Conservation (phyloP, 2,329 filamentous ascomycete genomes). For the Colletotrichum falcatum region DNA sequence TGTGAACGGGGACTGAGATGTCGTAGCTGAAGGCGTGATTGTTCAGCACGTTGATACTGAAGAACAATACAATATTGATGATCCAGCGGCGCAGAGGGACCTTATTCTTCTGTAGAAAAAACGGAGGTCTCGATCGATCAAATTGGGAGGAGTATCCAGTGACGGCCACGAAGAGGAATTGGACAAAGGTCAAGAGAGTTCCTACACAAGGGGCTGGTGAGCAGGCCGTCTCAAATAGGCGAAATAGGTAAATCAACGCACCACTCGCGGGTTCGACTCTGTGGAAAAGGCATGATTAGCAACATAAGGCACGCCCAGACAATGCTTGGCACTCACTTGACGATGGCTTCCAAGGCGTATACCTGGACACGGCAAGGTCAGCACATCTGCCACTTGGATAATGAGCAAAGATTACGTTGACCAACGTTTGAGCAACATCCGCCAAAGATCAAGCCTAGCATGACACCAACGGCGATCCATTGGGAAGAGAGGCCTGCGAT, state of each 20-base stretch:
- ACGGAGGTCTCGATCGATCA: constrained; percentile 73
- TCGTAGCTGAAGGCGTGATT: constrained; percentile 98
- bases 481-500: constrained; percentile 70
- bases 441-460: constrained; percentile 90
- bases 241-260: constrained; percentile 51
- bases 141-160: constrained; percentile 83
- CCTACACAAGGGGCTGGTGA: constrained; percentile 59
- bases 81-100: constrained; percentile 89
- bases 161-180: constrained; percentile 85
- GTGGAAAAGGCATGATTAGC: constrained; percentile 29
- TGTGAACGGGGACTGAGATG: constrained; percentile 96
- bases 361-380: constrained; percentile 66
- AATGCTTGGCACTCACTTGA: constrained; percentile 74
- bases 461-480: constrained; percentile 73
- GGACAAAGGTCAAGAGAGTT: constrained; percentile 88
- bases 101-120: constrained; percentile 80
- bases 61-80: constrained; percentile 90
- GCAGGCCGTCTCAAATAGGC: constrained; percentile 15
- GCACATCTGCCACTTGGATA: neutral
- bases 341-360: constrained; percentile 94
- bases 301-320: constrained; percentile 5
- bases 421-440: constrained; percentile 88
- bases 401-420: constrained; percentile 55
- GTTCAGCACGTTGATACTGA: constrained; percentile 93
- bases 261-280: constrained; percentile 89